phyloP scores from a whole-genome alignment of 208 protist species.

The Leishmania braziliensis region DNA sequence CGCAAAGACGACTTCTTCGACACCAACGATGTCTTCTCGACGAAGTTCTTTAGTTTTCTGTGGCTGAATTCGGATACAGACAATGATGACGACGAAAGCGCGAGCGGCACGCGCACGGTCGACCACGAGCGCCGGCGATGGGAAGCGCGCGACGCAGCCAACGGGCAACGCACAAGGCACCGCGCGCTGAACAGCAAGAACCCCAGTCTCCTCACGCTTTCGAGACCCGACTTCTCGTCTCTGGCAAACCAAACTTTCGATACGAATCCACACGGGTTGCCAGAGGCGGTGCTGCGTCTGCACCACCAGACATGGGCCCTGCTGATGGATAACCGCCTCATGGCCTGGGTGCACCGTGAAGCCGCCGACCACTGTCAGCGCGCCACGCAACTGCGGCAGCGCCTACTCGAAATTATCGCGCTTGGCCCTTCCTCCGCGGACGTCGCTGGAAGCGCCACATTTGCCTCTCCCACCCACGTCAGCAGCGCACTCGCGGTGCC shows the following conservation, averaged over 20 bases:
- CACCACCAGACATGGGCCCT: constrained; percentile 83
- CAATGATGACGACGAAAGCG: constrained; percentile 6
- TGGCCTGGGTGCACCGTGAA: constrained; percentile 87
- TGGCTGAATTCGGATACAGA: constrained; percentile 20
- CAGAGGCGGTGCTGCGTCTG: constrained; percentile 47
- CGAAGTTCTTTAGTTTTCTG: constrained; percentile 64
- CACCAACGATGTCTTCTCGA: constrained; percentile 57
- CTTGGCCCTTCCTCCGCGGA: constrained; percentile 14
- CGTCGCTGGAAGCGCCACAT: neutral
- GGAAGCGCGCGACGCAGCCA: neutral
- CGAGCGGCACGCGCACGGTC: neutral
- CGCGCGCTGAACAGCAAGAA: neutral
- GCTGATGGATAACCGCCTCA: constrained; percentile 84
- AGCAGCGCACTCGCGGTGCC: constrained; percentile 11
- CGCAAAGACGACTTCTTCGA: constrained; percentile 46
- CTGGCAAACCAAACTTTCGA: constrained; percentile 3
- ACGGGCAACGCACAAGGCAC: neutral
- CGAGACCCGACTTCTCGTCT: constrained; percentile 2
- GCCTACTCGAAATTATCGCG: constrained; percentile 69
- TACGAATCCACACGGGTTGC: constrained; percentile 45
- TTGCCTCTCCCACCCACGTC: neutral
- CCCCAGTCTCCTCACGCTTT: constrained; percentile 11
- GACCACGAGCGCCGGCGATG: neutral
- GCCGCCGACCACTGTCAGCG: constrained; percentile 58
- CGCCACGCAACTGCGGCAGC: constrained; percentile 65